phyloP scores from a whole-genome alignment of 2,329 filamentous ascomycete genomes.

The Aspergillus felis region DNA sequence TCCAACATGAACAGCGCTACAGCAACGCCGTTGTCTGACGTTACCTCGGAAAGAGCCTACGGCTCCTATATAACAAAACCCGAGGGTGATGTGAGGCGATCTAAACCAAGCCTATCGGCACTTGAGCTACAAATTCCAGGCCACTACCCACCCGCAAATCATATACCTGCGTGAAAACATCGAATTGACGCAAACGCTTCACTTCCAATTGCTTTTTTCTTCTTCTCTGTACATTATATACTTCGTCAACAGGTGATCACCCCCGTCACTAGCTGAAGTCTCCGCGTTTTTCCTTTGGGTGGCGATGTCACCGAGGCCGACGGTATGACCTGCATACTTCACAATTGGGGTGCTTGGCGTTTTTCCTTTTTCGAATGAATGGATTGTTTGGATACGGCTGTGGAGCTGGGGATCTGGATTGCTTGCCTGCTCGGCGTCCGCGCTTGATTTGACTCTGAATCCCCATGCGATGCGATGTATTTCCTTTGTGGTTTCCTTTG shows the following conservation, averaged over 20 bases:
- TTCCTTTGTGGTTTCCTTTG: constrained; percentile 10
- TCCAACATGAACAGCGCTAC: background rate
- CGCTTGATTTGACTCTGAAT: background rate
- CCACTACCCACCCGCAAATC: constrained; percentile 28
- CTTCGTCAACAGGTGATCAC: background rate
- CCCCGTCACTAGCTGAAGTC: background rate
- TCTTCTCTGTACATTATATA: background rate
- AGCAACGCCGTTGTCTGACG: background rate
- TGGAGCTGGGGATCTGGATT: background rate
- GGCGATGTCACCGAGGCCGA: background rate
- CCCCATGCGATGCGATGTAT: background rate
- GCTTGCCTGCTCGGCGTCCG: background rate
- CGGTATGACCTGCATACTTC: background rate
- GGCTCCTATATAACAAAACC: constrained; percentile 6
- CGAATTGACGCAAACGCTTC: background rate
- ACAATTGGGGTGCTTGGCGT: background rate
- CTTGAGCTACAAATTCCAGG: constrained; percentile 36
- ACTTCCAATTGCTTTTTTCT: background rate
- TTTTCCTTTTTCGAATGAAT: background rate
- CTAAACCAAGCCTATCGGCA: constrained; percentile 27
- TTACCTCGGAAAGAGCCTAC: background rate
- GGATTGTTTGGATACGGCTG: background rate
- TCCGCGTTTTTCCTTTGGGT: background rate
- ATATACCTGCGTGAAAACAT: constrained; percentile 23
- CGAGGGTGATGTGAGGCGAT: constrained; percentile 9